Evolutionary conservation across 164 flowering plant genomes (phyloP).

Genomic region (Vitis rotundifolia): DNA sequence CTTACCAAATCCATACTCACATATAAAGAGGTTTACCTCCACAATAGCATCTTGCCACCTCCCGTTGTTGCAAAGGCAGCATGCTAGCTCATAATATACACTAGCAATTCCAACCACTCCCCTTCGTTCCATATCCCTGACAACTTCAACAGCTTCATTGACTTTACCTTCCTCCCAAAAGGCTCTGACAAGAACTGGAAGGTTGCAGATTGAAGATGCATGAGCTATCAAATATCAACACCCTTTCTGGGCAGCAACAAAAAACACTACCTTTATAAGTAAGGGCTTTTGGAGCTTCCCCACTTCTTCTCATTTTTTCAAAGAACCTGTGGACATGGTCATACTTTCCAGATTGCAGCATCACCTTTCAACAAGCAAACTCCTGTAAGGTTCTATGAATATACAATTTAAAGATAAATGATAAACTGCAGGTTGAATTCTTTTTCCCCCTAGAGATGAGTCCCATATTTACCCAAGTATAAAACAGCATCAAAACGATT

Average conservation of each 20-base stretch:
- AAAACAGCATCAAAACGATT: neutral
- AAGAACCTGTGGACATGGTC: constrained; percentile 79
- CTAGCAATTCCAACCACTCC: constrained; percentile 76
- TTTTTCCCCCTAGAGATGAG: neutral
- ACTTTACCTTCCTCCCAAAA: constrained; percentile 88
- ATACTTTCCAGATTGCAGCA: constrained; percentile 84
- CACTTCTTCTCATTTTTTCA: constrained; percentile 68
- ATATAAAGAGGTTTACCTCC: constrained; percentile 47
- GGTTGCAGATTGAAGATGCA: constrained; percentile 6
- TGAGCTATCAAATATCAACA: constrained; percentile 5
- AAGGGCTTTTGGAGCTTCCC: constrained; percentile 68
- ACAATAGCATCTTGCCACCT: constrained; percentile 86
- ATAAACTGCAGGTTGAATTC: neutral
- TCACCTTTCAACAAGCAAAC: constrained; percentile 77
- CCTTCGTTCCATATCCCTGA: constrained; percentile 82
- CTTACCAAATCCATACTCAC: neutral
- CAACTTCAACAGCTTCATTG: constrained; percentile 73
- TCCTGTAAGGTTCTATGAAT: constrained; percentile 46
- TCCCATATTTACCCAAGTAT: too few relatives aligned
- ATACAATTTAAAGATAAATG: constrained; percentile 27
- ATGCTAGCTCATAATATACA: constrained; percentile 88
- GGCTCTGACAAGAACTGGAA: constrained; percentile 79
- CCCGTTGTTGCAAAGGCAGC: constrained; percentile 88
- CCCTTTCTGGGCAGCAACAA: constrained; percentile 1
- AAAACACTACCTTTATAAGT: constrained; percentile 67